phyloP scores from a whole-genome alignment of 2,329 filamentous ascomycete genomes.

The Fusarium beomiforme region DNA sequence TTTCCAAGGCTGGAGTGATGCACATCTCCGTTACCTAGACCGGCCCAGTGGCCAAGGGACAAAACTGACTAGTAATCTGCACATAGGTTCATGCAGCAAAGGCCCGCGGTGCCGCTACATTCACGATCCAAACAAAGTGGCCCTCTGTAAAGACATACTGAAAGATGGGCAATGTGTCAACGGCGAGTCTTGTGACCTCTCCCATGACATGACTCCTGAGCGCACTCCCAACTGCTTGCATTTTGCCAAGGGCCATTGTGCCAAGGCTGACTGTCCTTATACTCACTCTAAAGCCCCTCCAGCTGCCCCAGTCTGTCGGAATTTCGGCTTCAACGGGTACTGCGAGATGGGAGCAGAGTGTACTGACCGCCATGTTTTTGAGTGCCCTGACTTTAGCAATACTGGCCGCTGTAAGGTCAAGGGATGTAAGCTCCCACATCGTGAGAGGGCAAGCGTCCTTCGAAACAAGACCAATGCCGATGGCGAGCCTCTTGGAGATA shows the following conservation, averaged over 20 bases:
- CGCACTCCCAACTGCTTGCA: conserved; percentile 90
- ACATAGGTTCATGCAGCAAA: conserved; percentile 83
- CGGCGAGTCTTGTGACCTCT: conserved; percentile 87
- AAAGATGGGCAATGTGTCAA: conserved; percentile 80
- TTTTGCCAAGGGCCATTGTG: conserved; percentile 89
- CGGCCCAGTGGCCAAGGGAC: conserved; percentile 52
- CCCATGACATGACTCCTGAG: conserved; percentile 84
- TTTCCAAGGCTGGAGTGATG: conserved; percentile 47
- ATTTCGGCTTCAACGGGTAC: conserved; percentile 88
- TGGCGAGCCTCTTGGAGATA: conserved; percentile 70
- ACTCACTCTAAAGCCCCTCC: conserved; percentile 83
- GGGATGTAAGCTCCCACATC: conserved; percentile 86
- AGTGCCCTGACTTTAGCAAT: conserved; percentile 96
- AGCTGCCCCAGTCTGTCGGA: conserved; percentile 80
- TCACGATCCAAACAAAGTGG: conserved; percentile 88
- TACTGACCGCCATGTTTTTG: conserved; percentile 84
- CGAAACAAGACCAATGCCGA: conserved; percentile 72
- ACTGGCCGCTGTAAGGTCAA: conserved; percentile 83
- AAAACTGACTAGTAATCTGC: conserved; percentile 55
- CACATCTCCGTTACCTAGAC: conserved; percentile 32
- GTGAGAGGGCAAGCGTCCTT: conserved; percentile 83
- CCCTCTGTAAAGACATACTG: conserved; percentile 89
- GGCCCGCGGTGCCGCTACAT: conserved; percentile 82
- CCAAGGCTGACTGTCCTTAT: conserved; percentile 86
- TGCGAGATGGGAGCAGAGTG: conserved; percentile 85